Percentiles rank a stretch among this genome's conserved stretches.
Evolutionary conservation across 148 eudicot species (phyloP).

Genomic region (Fagopyrum esculentum): DNA sequence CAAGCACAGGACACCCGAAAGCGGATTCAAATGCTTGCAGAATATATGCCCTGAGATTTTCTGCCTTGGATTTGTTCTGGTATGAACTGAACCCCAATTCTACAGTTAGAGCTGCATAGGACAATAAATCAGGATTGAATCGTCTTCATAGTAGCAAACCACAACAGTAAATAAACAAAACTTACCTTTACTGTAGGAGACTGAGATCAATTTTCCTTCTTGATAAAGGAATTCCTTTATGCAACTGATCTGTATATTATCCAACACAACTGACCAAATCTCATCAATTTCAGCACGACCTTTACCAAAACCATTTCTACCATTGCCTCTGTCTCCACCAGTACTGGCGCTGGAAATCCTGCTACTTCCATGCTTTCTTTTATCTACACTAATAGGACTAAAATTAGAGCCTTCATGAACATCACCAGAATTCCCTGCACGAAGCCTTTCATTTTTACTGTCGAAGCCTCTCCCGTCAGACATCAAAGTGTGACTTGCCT

Average conservation of each 20-base stretch:
- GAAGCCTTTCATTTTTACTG: constrained; percentile 21
- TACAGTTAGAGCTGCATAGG: constrained; percentile 68
- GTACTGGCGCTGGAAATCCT: constrained; percentile 24
- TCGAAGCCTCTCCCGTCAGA: constrained; percentile 35
- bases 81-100: constrained; percentile 69
- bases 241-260: constrained; percentile 45
- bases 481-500: constrained; percentile 33
- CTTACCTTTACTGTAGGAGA: constrained; percentile 81
- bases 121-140: neutral
- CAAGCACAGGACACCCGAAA: constrained; percentile 72
- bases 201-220: constrained; percentile 73
- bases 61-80: constrained; percentile 64
- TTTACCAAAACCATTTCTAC: constrained; percentile 23
- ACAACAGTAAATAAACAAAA: neutral
- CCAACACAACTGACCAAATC: constrained; percentile 82
- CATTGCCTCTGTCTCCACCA: constrained; percentile 24
- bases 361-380: constrained; percentile 28
- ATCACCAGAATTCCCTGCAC: constrained; percentile 36
- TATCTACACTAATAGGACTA: constrained; percentile 27
- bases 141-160: neutral
- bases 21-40: constrained; percentile 84
- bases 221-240: constrained; percentile 72
- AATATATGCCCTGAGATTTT: constrained; percentile 60
- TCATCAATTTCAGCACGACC: constrained; percentile 47
- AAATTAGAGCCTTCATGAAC: constrained; percentile 22